Conservation (phyloP, 2,329 filamentous ascomycete genomes). For the Balansia obtecta region DNA sequence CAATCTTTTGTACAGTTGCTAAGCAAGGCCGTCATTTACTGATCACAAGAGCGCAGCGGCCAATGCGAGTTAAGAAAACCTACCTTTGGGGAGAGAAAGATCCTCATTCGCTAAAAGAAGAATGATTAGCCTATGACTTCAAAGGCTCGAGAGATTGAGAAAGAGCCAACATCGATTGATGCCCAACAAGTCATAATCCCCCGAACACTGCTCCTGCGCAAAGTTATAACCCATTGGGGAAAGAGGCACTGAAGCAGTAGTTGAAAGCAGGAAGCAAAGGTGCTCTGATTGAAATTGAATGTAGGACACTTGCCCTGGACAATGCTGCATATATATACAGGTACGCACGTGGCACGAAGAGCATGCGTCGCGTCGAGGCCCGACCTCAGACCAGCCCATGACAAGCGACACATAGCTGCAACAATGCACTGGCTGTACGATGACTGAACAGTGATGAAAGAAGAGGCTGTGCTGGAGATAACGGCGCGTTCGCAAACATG, state of each 20-base stretch:
- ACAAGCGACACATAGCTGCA: not conserved
- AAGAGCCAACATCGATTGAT: constrained; percentile 4
- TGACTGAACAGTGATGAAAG: not conserved
- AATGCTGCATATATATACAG: not conserved
- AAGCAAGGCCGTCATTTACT: constrained; percentile 16
- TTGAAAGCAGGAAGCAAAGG: not conserved
- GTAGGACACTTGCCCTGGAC: not conserved
- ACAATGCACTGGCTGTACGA: not conserved
- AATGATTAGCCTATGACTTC: constrained; percentile 18
- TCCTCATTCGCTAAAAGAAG: constrained; percentile 45
- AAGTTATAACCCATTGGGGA: constrained; percentile 9
- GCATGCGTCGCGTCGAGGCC: not conserved
- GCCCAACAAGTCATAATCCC: constrained; percentile 9
- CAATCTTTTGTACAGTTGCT: constrained; percentile 73
- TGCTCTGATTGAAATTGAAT: not conserved
- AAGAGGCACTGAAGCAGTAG: not conserved
- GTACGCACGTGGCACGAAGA: not conserved
- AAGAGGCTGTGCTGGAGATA: not conserved
- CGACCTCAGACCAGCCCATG: not conserved
- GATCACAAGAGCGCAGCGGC: not conserved
- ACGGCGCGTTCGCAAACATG: not conserved
- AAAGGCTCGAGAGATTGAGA: not conserved
- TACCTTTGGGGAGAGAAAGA: constrained; percentile 53
- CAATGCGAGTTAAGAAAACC: constrained; percentile 7
- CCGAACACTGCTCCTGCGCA: constrained; percentile 18